Evolutionary conservation across 2,329 filamentous ascomycete species (phyloP), one percentile per base, ranked within the genome.

Genomic region (Calycina marina): DNA sequence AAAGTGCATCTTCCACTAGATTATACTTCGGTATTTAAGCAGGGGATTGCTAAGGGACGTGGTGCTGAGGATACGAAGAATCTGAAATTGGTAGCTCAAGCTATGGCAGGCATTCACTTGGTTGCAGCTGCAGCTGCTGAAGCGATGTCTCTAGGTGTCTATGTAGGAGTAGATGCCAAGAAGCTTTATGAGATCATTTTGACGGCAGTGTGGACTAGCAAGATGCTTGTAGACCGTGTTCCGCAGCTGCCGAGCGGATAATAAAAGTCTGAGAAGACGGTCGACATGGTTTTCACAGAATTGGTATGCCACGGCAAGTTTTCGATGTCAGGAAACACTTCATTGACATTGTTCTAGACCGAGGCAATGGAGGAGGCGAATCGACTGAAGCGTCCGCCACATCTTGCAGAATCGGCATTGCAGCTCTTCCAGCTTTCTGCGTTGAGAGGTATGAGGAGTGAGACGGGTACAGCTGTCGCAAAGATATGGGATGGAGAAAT

Each of bases 71-170:
- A 64, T 13, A 36, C 37, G 11, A 17, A 34, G 3, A 46, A 43
- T 17, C 24, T 48, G 8, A 72, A 54, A 43, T 61, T 72, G 43
- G 61, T 72, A 30, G 65, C 72, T 44, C 65, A 72, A 41, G 59
- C 72, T 4, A 61, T 74, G 25, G 65, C 67, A 1, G 69, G 65
- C 2, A 64, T 70, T 4, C 68, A 74, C 45, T 70, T 74, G 28
- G 59, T 66, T 6, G 55, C 63, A 0, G 59, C 67, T 3, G 55
- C 63, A 0, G 59, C 67, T 2, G 61, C 60, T 11, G 70, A 74
- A 48, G 65, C 64, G 0, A 68, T 72, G 57, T 65, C 65, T 1
- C 60, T 73, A 31, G 67, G 62, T 2, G 62, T 63, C 3, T 58
- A 59, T 6, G 55, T 69, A 4, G 67, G 66, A 1, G 44, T 72